Percentiles rank a stretch among this genome's conserved stretches.
Evolutionary conservation across 108 stramenopile species (phyloP).

Genomic region (Pseudonitzschia delicatissima): DNA sequence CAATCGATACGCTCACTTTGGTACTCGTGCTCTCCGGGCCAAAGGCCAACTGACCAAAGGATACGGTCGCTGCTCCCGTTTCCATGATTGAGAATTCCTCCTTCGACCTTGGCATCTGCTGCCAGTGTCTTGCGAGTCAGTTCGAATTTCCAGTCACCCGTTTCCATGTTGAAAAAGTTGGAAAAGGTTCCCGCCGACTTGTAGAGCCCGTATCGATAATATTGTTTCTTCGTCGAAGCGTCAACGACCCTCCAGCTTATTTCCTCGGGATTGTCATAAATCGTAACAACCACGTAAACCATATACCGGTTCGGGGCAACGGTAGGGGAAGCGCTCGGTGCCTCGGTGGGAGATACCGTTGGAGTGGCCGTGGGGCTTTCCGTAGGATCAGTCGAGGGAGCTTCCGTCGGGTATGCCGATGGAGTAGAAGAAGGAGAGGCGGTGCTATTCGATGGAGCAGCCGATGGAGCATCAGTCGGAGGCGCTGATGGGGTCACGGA

Average conservation of each 20-base stretch:
- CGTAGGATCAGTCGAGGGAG: not conserved
- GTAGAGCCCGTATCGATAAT: conserved; percentile 8
- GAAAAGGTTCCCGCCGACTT: not conserved
- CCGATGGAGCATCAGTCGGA: not conserved
- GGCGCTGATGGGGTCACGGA: not conserved
- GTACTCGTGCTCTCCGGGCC: not conserved
- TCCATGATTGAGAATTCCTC: not conserved
- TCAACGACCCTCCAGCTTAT: conserved; percentile 11
- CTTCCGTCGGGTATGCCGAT: not conserved
- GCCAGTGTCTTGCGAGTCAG: not conserved
- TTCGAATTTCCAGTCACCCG: conserved; percentile 6
- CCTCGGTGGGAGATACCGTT: not conserved
- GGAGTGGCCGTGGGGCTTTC: not conserved
- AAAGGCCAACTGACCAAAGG: not conserved
- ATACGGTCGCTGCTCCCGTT: not conserved
- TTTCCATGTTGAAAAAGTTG: not conserved
- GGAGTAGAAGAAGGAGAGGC: not conserved
- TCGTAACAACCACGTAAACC: not conserved
- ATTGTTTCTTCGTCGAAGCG: not conserved
- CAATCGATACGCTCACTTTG: not conserved
- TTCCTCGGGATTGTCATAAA: not conserved
- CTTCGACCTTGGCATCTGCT: not conserved
- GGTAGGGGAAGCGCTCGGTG: not conserved
- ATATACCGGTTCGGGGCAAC: not conserved
- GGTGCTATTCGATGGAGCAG: not conserved